Conservation (phyloP, 164 flowering plant species). For the Kalanchoe fedtschenkoi region DNA sequence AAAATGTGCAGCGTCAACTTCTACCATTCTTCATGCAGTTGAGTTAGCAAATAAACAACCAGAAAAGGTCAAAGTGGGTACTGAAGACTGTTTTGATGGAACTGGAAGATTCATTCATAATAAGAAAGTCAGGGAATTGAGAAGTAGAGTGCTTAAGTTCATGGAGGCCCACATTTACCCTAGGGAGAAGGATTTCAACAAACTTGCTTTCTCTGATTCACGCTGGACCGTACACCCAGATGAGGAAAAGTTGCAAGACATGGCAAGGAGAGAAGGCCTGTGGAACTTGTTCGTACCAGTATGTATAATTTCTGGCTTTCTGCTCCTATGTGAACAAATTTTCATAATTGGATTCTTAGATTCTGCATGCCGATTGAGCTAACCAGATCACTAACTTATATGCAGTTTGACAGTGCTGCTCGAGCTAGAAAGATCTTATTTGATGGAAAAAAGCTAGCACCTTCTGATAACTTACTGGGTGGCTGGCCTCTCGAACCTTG, state of each 20-base stretch:
- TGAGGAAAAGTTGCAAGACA: slow-evolving; percentile 79
- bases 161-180: slow-evolving; percentile 86
- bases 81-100: slow-evolving; percentile 15
- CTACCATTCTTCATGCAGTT: slow-evolving; percentile 14
- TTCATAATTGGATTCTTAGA: not conserved
- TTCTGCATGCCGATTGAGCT: not conserved
- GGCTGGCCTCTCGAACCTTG: slow-evolving; percentile 93
- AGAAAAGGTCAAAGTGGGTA: slow-evolving; percentile 15
- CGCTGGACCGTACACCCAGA: slow-evolving; percentile 95
- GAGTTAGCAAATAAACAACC: slow-evolving; percentile 15
- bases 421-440: slow-evolving; percentile 61
- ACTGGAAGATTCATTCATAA: slow-evolving; percentile 62
- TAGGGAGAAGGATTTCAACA: slow-evolving; percentile 62
- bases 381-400: not conserved
- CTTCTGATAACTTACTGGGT: slow-evolving; percentile 39
- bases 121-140: slow-evolving; percentile 39
- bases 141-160: slow-evolving; percentile 62
- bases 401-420: slow-evolving; percentile 80
- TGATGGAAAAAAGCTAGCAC: slow-evolving; percentile 18
- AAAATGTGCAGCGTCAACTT: not conserved
- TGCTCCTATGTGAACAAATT: not conserved
- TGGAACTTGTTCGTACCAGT: slow-evolving; percentile 96
- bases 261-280: slow-evolving; percentile 82
- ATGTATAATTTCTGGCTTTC: slow-evolving; percentile 27
- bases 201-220: slow-evolving; percentile 55